Conservation (phyloP, 768 basidiomycete genomes). For the Suillus ampliporus region DNA sequence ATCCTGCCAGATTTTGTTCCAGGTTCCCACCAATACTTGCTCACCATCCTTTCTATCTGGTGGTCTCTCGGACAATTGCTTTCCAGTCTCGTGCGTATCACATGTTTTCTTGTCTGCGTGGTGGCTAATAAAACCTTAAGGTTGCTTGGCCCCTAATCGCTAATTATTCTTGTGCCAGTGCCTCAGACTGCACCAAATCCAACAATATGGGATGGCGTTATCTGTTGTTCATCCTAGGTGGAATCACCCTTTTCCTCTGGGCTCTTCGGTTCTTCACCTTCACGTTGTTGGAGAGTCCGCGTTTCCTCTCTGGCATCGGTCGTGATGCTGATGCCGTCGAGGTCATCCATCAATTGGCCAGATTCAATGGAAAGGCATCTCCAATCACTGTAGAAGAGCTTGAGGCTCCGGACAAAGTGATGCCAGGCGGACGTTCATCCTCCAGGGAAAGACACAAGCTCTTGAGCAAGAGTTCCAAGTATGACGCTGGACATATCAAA, state of each 20-base stretch:
- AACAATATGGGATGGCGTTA: conserved; percentile 73
- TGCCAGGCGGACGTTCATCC: conserved; percentile 15
- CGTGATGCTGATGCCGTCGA: conserved; percentile 56
- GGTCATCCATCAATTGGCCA: conserved; percentile 54
- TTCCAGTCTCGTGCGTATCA: conserved; percentile 46
- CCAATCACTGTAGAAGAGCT: conserved; percentile 53
- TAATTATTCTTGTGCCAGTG: conserved; percentile 53
- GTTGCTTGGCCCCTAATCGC: conserved; percentile 66
- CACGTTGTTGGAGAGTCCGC: conserved; percentile 59
- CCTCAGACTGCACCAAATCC: conserved; percentile 42
- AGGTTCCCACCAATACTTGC: conserved; percentile 59
- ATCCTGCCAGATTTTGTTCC: conserved; percentile 53
- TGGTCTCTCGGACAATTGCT: conserved; percentile 64
- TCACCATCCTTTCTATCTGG: conserved; percentile 63
- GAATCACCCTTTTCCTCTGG: conserved; percentile 58
- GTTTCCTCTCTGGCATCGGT: conserved; percentile 60
- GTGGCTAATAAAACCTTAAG: conserved; percentile 28
- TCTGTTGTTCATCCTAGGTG: conserved; percentile 58
- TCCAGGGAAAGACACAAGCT: conserved; percentile 25
- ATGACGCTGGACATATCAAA: conserved; percentile 52
- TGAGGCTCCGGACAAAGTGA: conserved; percentile 33
- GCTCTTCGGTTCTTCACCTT: conserved; percentile 57
- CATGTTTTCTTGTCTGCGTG: background rate
- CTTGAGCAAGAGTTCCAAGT: conserved; percentile 48
- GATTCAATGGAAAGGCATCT: conserved; percentile 51